Evolutionary conservation across 2,329 filamentous ascomycete genomes (phyloP), one percentile per base, ranked within the genome.

Genomic region (Arachnomyces sp.): DNA sequence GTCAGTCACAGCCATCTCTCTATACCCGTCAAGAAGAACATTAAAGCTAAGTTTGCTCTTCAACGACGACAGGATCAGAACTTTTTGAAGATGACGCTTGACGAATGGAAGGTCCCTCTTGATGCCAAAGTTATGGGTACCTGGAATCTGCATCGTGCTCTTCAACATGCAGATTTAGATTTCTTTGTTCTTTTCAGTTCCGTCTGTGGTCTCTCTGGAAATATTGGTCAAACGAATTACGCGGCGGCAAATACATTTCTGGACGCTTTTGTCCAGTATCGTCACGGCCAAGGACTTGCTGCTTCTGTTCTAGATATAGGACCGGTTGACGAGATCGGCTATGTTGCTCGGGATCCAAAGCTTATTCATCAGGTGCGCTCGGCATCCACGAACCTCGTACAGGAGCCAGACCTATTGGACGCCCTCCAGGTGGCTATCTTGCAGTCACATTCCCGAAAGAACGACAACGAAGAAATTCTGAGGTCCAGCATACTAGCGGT

Each of bases 321-420:
- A 4, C 38, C 48, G n/a, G 47, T 50, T n/a, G 33, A 46, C 3
- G 49, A 43, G 14, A 45, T 51, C 13, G 49, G 49, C 29, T 45
- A 45, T 12, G 45, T 44, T 1, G 40, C 42, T 8, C 38, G 40
- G 37, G 32, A 45, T 36, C 16, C 50, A 18, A 37, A 42, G 8
- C 7, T 36, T 4, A 31, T 38, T 21, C 3, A 18, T 9, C 7
- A 16, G 5, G 9, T 28, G 6, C 25, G 9, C 5, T 9, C 9
- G 5, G 21, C 5, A 25, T 25, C 21, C 5, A 5, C 9, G 21
- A 5, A 25, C 21, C 21, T 25, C 21, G 5, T 25, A 9, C 21
- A 25, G 21, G 21, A 39, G 30, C 12, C 14, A 11, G 30, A 39
- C 16, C 12, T 39, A 7, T 33, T 39, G 7, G 38, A 39, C 21